Evolutionary conservation across 2,329 filamentous ascomycete genomes (phyloP).

Genomic region (Trichoderma sp.): DNA sequence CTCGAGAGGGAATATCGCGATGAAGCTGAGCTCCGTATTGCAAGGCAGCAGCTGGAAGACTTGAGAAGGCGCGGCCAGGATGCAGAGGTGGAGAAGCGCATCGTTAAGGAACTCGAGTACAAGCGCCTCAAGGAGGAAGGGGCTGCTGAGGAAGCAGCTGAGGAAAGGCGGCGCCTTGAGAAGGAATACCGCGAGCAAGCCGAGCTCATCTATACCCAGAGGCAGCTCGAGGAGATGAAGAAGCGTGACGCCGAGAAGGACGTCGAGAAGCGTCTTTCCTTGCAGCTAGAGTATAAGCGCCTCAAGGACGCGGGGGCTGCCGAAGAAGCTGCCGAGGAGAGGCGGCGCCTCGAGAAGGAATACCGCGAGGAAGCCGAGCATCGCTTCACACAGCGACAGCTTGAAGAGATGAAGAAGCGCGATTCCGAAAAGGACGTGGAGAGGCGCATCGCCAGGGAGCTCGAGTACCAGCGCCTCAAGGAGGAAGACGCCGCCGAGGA

Average conservation of each 20-base stretch:
- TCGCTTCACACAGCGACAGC: constrained; percentile 51
- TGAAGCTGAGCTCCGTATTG: constrained; percentile 54
- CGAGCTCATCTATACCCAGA: background rate
- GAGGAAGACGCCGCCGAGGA: background rate
- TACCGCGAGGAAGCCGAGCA: constrained; percentile 54
- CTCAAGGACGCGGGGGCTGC: background rate
- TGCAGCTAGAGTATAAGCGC: background rate
- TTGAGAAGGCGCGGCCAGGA: constrained; percentile 51
- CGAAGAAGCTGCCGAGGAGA: constrained; percentile 3
- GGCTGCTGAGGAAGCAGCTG: constrained; percentile 13
- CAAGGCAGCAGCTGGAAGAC: constrained; percentile 52
- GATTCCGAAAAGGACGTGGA: constrained; percentile 53
- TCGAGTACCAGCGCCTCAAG: constrained; percentile 43
- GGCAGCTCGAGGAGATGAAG: constrained; percentile 7
- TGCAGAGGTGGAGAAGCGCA: constrained; percentile 53
- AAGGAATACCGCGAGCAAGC: constrained; percentile 30
- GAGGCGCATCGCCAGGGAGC: constrained; percentile 54
- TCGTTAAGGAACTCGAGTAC: constrained; percentile 56
- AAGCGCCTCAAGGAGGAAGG: constrained; percentile 50
- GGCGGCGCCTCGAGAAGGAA: constrained; percentile 44
- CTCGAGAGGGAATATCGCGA: constrained; percentile 47
- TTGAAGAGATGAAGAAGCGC: constrained; percentile 51
- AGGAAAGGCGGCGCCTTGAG: constrained; percentile 37
- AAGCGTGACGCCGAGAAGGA: background rate
- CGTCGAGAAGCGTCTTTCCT: background rate